Evolutionary conservation across 2,329 filamentous ascomycete species (phyloP), one percentile per base, ranked within the genome.

Genomic region (Tolypocladium tropicale): DNA sequence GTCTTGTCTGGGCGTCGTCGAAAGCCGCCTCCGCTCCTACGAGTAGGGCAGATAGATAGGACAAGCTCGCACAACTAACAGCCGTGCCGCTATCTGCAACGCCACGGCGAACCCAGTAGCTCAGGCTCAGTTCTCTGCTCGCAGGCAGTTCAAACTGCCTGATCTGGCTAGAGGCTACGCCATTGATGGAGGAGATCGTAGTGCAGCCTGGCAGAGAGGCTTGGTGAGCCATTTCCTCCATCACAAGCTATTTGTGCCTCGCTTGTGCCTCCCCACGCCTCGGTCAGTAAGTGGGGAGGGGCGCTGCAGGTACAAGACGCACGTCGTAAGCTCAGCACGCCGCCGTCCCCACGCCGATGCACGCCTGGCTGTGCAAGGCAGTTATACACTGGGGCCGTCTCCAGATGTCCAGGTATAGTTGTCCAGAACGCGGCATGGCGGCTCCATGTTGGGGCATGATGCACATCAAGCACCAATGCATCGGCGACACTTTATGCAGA

Each of bases 401-500:
- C n/a, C n/a, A 48, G 9, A 48, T 28, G 46, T 28, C 28, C 46
- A 48, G 18, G 41, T 25, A 2, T 16, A 46, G 23, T 7, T 25
- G 41, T 46, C 36, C 9, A 21, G 25, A 33, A n/a, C n/a, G n/a
- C n/a, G 36, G 16, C 36, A 14, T 52, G 10, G 33, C 2, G 21
- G 25, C 43, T 51, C 49, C 50, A 25, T 36, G 49, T 32, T n/a
- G n/a, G 21, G 50, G n/a, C 12, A 14, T 37, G 32, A 37, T 25
- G 49, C 30, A 37, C 50, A 37, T 18, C 50, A 39, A 56, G 37
- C 28, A 50, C 56, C 52, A 52, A 57, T 58, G 58, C 58, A 59
- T 53, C 43, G 53, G 55, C 57, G 53, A 57, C 48, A 55, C 59
- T 67, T 69, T 69, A 64, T 71, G 68, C 67, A 69, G 55, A 64